phyloP scores from a whole-genome alignment of 192 early-diverging fungal species.

The Dissophora ornata region DNA sequence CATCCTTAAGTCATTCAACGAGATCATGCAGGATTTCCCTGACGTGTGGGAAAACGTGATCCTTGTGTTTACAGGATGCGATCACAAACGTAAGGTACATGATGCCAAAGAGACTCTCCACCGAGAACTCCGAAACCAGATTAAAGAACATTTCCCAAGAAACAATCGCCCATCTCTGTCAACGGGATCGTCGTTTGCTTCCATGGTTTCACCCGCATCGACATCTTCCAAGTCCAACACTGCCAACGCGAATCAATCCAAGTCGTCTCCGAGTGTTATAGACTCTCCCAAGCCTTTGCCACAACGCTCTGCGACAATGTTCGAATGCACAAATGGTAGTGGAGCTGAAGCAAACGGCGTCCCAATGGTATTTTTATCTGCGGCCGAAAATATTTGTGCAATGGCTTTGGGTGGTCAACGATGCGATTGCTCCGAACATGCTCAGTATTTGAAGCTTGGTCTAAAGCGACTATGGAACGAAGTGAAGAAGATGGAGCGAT shows the following conservation, averaged over 20 bases:
- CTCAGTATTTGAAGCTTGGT: constrained; percentile 25
- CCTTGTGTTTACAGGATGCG: constrained; percentile 48
- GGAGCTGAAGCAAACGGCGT: neutral
- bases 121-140: constrained; percentile 18
- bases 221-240: no score
- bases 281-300: neutral
- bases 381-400: constrained; percentile 28
- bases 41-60: constrained; percentile 52
- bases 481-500: constrained; percentile 33
- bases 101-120: constrained; percentile 26
- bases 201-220: no score
- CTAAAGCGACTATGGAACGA: constrained; percentile 45
- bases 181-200: neutral
- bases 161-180: neutral
- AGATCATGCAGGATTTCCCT: constrained; percentile 46
- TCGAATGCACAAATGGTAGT: neutral
- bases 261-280: no score
- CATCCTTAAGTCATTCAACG: constrained; percentile 39
- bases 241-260: no score
- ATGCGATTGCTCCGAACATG: constrained; percentile 36
- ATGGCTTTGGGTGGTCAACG: constrained; percentile 29
- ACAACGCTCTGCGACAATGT: neutral
- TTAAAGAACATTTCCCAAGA: constrained; percentile 21
- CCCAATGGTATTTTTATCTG: constrained; percentile 41
- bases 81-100: constrained; percentile 31